Evolutionary conservation across 352 stramenopile species (phyloP).

Genomic region (Globisporangium yorkense): DNA sequence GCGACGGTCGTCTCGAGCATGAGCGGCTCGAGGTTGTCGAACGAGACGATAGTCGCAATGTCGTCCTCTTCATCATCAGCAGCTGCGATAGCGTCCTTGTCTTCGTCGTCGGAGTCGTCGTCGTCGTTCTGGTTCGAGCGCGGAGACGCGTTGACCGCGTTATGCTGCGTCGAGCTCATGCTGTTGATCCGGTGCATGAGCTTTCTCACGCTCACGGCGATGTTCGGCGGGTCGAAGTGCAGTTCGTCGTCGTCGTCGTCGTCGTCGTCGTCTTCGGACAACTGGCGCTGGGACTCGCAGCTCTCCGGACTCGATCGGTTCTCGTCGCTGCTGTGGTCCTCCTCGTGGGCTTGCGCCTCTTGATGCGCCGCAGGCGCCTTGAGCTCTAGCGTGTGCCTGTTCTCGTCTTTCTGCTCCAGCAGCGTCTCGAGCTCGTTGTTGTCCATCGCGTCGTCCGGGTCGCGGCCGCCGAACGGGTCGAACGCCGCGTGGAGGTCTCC

Average conservation of each 20-base stretch:
- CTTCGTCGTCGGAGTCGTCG: conserved; percentile 7
- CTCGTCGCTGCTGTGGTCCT: neutral
- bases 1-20: conserved; percentile 10
- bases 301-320: neutral
- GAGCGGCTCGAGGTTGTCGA: conserved; percentile 7
- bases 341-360: neutral
- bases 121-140: conserved; percentile 17
- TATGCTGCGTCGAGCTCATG: conserved; percentile 1
- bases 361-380: conserved; percentile 1
- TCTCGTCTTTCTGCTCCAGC: conserved; percentile 11
- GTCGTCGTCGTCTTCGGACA: neutral
- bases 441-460: conserved; percentile 15
- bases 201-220: conserved; percentile 11
- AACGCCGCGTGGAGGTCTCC: conserved; percentile 13
- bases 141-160: neutral
- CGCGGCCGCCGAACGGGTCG: conserved; percentile 10
- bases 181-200: conserved; percentile 18
- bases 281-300: neutral
- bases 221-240: conserved; percentile 11
- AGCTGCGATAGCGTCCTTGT: neutral
- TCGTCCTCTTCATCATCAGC: conserved; percentile 2
- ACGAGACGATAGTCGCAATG: neutral
- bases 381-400: conserved; percentile 2
- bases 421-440: conserved; percentile 18
- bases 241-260: conserved; percentile 10